Conservation (phyloP, 2,329 filamentous ascomycete genomes). For the Aspergillus jensenii region DNA sequence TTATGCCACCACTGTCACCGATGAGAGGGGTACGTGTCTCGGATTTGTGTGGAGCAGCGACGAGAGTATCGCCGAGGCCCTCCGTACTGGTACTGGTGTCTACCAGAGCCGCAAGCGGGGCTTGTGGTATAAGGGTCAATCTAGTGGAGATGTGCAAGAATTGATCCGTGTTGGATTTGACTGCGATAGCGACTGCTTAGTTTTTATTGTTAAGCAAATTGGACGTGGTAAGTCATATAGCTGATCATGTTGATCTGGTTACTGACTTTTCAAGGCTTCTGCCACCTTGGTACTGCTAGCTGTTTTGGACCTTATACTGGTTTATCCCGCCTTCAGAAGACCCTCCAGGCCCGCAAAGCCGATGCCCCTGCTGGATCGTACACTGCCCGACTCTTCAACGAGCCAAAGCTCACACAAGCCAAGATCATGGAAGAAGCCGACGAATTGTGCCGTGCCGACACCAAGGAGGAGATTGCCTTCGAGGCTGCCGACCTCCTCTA, state of each 20-base stretch:
- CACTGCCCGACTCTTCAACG: constrained; percentile 87
- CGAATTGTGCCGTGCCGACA: constrained; percentile 84
- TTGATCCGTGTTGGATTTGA: constrained; percentile 81
- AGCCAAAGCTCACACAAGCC: constrained; percentile 81
- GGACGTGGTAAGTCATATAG: constrained; percentile 59
- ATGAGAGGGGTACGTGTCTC: constrained; percentile 79
- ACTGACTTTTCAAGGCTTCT: constrained; percentile 63
- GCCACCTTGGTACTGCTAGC: constrained; percentile 85
- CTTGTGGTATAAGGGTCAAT: constrained; percentile 94
- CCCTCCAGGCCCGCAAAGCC: constrained; percentile 74
- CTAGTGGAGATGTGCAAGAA: constrained; percentile 90
- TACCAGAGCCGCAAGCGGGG: constrained; percentile 96
- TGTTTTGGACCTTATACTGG: constrained; percentile 88
- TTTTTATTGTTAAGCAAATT: constrained; percentile 85
- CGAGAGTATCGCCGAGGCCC: constrained; percentile 82
- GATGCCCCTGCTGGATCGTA: constrained; percentile 89
- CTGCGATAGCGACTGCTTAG: constrained; percentile 89
- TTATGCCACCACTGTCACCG: constrained; percentile 85
- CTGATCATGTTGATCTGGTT: neutral
- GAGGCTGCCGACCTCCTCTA: constrained; percentile 95
- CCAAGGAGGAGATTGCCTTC: constrained; percentile 81
- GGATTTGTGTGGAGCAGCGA: constrained; percentile 93
- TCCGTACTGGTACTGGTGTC: constrained; percentile 78
- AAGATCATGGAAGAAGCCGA: constrained; percentile 99
- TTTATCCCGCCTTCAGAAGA: constrained; percentile 82